Evolutionary conservation across 257 asterid species (phyloP), one percentile per base, ranked within the genome.

Genomic region (Eustoma russellianum): DNA sequence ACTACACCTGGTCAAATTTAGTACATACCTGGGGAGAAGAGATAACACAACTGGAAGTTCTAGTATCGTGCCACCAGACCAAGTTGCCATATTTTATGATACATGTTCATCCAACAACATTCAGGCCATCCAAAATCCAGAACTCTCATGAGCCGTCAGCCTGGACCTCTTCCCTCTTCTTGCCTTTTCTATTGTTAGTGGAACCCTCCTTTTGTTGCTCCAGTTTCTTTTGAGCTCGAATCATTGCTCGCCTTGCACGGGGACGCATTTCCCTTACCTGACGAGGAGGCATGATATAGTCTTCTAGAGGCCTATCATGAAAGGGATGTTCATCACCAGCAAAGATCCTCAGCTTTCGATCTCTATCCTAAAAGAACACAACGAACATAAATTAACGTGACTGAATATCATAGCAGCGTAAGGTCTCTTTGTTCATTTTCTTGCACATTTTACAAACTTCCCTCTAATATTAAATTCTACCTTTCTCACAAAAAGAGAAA

Each of bases 251-350:
- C 52, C 88, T 77, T 13, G 76, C 85, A 51, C 93, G 94, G 6
- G 98, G 97, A 6, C 98, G 78, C 88, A 92, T 62, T 72, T 92
- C 97, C 34, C 94, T 89, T 53, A 92, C 95, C 72, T 85, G 87
- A 55, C 97, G 74, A 30, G 77, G 80, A 35, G 98, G 95, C 97
- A 87, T 91, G 67, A 60, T 71, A 48, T 75, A 82, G 19, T 81
- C 71, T 63, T 87, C 95, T 14, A 83, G 52, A 18, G 89, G 75
- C 74, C 81, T 77, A 62, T 91, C 97, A 54, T 77, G 82, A 71
- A 91, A 91, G 43, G 98, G 94, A 70, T 87, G 98, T 71, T 84
- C 95, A 33, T 70, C 59, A 19, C 75, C 89, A 38, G 85, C 74
- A 79, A 91, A 91, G 72, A 91, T 91, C 78, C 97, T 82, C 76